A percentile compares a stretch with the other conserved stretches of the same genome.
These are phyloP conservation scores for Penicillium sp. DNA, from an alignment of 2,329 filamentous ascomycete species.

Conservation along the genomic window DNA sequence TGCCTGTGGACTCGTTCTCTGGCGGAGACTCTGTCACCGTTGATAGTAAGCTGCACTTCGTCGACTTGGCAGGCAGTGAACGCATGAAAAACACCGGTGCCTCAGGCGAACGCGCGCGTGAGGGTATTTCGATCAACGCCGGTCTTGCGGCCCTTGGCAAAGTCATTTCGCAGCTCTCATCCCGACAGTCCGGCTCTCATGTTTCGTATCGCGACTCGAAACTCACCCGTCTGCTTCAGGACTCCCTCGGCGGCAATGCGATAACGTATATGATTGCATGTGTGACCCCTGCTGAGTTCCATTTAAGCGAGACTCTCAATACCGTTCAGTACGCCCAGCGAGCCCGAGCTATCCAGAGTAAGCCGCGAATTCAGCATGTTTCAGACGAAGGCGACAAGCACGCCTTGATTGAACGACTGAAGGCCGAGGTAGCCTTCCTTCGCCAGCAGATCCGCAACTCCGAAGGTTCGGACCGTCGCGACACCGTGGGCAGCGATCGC, in stretches of 20 bases:
- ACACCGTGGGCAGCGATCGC: slow-evolving; percentile 61
- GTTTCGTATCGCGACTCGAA: slow-evolving; percentile 99
- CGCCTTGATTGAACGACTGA: slow-evolving; percentile 84
- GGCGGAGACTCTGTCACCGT: slow-evolving; percentile 68
- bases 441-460: slow-evolving; percentile 87
- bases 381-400: slow-evolving; percentile 89
- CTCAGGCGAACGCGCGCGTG: slow-evolving; percentile 86
- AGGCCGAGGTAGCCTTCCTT: slow-evolving; percentile 88
- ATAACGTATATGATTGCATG: slow-evolving; percentile 99
- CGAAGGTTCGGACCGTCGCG: slow-evolving; percentile 60
- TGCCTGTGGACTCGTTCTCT: slow-evolving; percentile 75
- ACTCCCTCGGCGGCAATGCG: slow-evolving; percentile 92
- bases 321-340: slow-evolving; percentile 96
- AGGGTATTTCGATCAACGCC: slow-evolving; percentile 97
- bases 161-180: slow-evolving; percentile 96
- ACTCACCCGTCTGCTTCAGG: slow-evolving; percentile 87
- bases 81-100: slow-evolving; percentile 95
- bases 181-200: slow-evolving; percentile 77
- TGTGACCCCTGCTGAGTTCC: slow-evolving; percentile 93
- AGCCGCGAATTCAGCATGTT: slow-evolving; percentile 88
- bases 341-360: slow-evolving; percentile 93
- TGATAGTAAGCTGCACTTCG: slow-evolving; percentile 98
- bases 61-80: slow-evolving; percentile 95
- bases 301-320: slow-evolving; percentile 94
- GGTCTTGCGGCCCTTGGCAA: slow-evolving; percentile 92